Evolutionary conservation across 2,329 filamentous ascomycete genomes (phyloP), one percentile per base, ranked within the genome.

Genomic region (Cadophora luteo-olivacea): DNA sequence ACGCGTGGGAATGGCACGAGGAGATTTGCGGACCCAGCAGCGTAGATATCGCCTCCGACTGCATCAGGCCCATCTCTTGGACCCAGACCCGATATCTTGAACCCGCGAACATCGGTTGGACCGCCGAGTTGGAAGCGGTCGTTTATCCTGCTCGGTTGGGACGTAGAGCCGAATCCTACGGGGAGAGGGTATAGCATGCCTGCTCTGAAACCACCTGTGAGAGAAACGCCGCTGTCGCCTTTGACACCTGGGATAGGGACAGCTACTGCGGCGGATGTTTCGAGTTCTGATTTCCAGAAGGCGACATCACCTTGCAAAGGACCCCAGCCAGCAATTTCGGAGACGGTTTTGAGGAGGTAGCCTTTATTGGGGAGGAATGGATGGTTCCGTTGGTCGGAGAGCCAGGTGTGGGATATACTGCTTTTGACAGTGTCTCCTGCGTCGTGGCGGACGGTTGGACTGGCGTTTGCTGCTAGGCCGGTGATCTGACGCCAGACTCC

Each of bases 111-210:
- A 77, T 97, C 95, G 3, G 94, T 97, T 3, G 96, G 95, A 0
- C 96, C 96, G 54, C 96, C 96, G 38, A 99, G 91, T 76, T 94
- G 89, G 83, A 99, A 99, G 55, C 96, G 93, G 79, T 99, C 96
- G 78, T 97, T 97, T 76, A 98, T 87, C 36, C 93, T 89, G 73
- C 92, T 97, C 4, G 91, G 87, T 29, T 86, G 84, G 0, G 90
- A 86, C 24, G 82, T 61, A 73, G 77, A 54, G 19, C 82, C 79
- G 73, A 85, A 87, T 7, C 88, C 88, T 8, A 91, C 82, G 1
- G 92, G 86, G 19, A 99, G 83, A 1, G 96, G 96, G 78, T 91
- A 97, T 9, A 99, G 84, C 61, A 97, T 78, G 45, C 96, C 96
- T 24, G 92, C 88, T 63, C 95, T 88, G 66, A 98, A 82, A 16